phyloP scores from a whole-genome alignment of 2,329 filamentous ascomycete genomes.

The Thermothelomyces thermophilus region DNA sequence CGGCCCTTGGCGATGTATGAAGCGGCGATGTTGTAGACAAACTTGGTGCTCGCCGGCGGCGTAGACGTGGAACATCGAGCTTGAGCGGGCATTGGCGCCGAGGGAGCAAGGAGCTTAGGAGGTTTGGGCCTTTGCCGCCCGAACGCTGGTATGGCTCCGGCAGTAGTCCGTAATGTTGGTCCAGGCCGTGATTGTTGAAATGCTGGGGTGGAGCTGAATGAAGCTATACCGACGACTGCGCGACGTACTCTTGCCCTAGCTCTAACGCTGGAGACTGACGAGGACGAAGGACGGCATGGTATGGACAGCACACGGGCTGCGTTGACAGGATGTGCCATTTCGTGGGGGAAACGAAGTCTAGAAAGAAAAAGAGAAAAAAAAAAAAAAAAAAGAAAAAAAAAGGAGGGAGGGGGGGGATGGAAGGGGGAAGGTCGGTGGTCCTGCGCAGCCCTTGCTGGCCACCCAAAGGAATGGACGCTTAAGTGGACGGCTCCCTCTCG shows the following conservation, averaged over 20 bases:
- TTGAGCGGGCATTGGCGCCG: not conserved
- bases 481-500: not conserved
- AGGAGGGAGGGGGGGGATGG: too few relatives aligned
- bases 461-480: constrained; percentile 7
- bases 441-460: constrained; percentile 5
- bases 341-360: not conserved
- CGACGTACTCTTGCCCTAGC: not conserved
- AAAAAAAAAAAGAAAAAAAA: too few relatives aligned
- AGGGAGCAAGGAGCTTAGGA: not conserved
- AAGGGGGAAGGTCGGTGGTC: not conserved
- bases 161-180: not conserved
- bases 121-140: not conserved
- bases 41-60: constrained; percentile 24
- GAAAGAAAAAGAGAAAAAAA: too few relatives aligned
- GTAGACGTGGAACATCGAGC: constrained; percentile 10
- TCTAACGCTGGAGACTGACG: not conserved
- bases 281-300: constrained; percentile 15
- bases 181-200: not conserved
- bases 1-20: constrained; percentile 69
- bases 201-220: constrained; percentile 2
- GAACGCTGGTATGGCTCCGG: not conserved
- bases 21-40: constrained; percentile 65
- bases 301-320: constrained; percentile 16
- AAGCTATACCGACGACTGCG: not conserved
- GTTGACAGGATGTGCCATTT: constrained; percentile 15